Conservation (phyloP, 1,284 basidiomycete species). For the Trichosporon inkin region DNA sequence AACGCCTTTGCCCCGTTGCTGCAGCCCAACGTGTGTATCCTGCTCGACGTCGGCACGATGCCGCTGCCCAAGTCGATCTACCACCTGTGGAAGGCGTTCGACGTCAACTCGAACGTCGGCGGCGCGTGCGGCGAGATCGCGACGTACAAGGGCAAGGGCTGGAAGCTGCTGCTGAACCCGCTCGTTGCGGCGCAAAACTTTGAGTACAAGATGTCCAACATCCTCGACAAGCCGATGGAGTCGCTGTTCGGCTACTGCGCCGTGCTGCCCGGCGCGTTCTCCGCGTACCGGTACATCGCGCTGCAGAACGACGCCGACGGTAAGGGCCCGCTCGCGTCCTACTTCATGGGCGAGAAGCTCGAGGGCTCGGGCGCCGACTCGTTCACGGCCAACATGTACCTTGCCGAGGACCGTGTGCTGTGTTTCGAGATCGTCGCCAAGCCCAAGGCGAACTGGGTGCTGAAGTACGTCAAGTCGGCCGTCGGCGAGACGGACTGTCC, state of each 20-base stretch:
- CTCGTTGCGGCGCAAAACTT: conserved; percentile 90
- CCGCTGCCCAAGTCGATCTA: conserved; percentile 77
- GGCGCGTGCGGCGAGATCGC: conserved; percentile 96
- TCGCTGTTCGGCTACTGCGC: conserved; percentile 85
- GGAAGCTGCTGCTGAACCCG: conserved; percentile 75
- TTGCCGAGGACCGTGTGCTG: conserved; percentile 69
- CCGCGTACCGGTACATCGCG: conserved; percentile 63
- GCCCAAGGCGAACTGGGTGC: conserved; percentile 79
- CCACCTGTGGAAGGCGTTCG: conserved; percentile 90
- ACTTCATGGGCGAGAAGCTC: conserved; percentile 94
- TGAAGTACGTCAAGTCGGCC: conserved; percentile 94
- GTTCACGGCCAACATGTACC: conserved; percentile 68
- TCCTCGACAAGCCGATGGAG: conserved; percentile 92
- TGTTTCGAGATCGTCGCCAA: conserved; percentile 97
- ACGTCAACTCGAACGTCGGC: conserved; percentile 84
- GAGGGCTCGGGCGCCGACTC: conserved; percentile 89
- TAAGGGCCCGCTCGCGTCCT: conserved; percentile 82
- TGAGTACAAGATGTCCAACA: conserved; percentile 83
- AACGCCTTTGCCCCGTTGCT: conserved; percentile 65
- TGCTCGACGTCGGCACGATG: conserved; percentile 85
- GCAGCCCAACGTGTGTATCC: conserved; percentile 58
- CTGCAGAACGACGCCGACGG: conserved; percentile 78
- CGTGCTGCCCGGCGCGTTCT: conserved; percentile 82
- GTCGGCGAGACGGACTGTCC: conserved; percentile 97
- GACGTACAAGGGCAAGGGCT: conserved; percentile 83